Base-by-base conservation (phyloP, 2,329 filamentous ascomycete species). In the Neonectria sp. region DNA sequence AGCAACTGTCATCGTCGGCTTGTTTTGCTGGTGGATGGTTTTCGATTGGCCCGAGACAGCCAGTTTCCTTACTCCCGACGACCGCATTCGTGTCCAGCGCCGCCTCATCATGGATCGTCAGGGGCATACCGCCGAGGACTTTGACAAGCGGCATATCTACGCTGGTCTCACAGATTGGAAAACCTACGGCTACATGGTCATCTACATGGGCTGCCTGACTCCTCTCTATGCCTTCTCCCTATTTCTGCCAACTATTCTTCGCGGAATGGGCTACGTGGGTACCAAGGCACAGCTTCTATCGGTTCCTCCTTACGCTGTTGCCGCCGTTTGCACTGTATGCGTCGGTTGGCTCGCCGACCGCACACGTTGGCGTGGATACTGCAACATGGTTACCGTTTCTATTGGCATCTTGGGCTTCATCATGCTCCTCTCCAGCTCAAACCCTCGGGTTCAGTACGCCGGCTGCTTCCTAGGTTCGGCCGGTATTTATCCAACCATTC, bases 11-110 rank as follows among this genome's bases (percentile, higher is more conserved):
- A 1, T 93, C 2, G 85, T 93, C 6, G 93, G 91, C 1, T 65
- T 91, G 5, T 80, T 84, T 1, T 91, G 88, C 6, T 94, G 91
- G 82, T 94, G 90, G 88, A 86, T 92, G 81, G 91, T 95, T 3
- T 89, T 93, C 73, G 93, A 96, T 76, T 95, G 93, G 78, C 93
- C 93, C 0, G 92, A 93, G 70, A 86, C 91, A 53, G 92, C 93
- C 6, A 86, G 77, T 0, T 95, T 95, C 77, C 85, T 96, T 5
- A 87, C 88, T 0, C 84, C 86, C 0, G 85, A 86, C 2, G 93
- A 96, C 72, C 89, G 92, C 12, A 83, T 84, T 5, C 88, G 93
- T 17, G 92, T 95, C 0, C 81, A 93, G 21, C 86, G 89, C 11
- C 88, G 93, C 3, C 83, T 95, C 27, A 88, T 88, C 63, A 81